A percentile compares a stretch with the other conserved stretches of the same genome.
Evolutionary conservation across 2,329 filamentous ascomycete genomes (phyloP).

Genomic region (Zalaria obscura): DNA sequence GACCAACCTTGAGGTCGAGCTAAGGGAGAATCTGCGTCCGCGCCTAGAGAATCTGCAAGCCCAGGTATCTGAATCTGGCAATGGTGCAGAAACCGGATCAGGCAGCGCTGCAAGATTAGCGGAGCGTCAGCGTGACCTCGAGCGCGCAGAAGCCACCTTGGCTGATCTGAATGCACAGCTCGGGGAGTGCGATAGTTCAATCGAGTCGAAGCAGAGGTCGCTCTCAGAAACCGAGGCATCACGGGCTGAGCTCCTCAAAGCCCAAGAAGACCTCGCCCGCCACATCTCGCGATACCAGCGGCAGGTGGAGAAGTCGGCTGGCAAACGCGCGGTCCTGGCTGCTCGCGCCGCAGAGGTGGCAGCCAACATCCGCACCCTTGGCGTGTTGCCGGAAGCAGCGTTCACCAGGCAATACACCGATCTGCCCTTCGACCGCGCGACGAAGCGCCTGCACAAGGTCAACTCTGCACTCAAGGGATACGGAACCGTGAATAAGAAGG

Average conservation of each 20-base stretch:
- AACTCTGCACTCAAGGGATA: slow-evolving; percentile 93
- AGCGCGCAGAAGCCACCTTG: slow-evolving; percentile 58
- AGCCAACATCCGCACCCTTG: slow-evolving; percentile 82
- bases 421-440: slow-evolving; percentile 55
- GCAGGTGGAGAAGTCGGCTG: slow-evolving; percentile 79
- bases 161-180: slow-evolving; percentile 54
- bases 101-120: slow-evolving; percentile 48
- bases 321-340: slow-evolving; percentile 69
- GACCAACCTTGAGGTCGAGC: slow-evolving; percentile 68
- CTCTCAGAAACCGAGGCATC: slow-evolving; percentile 45
- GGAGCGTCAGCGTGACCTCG: slow-evolving; percentile 68
- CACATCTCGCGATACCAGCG: slow-evolving; percentile 78
- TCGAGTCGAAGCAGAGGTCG: slow-evolving; percentile 44
- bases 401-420: slow-evolving; percentile 73
- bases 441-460: slow-evolving; percentile 68
- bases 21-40: slow-evolving; percentile 78
- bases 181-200: slow-evolving; percentile 56
- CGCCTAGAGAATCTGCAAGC: slow-evolving; percentile 75
- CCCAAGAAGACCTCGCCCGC: slow-evolving; percentile 60
- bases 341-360: slow-evolving; percentile 67
- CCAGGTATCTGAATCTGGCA: slow-evolving; percentile 53
- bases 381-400: slow-evolving; percentile 84
- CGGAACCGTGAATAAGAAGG: slow-evolving; percentile 98
- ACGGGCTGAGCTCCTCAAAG: slow-evolving; percentile 50
- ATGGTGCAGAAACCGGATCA: slow-evolving; percentile 24